Percentiles rank a stretch among this genome's conserved stretches.
Conservation (phyloP, 257 asterid genomes). For the Phtheirospermum japonicum region DNA sequence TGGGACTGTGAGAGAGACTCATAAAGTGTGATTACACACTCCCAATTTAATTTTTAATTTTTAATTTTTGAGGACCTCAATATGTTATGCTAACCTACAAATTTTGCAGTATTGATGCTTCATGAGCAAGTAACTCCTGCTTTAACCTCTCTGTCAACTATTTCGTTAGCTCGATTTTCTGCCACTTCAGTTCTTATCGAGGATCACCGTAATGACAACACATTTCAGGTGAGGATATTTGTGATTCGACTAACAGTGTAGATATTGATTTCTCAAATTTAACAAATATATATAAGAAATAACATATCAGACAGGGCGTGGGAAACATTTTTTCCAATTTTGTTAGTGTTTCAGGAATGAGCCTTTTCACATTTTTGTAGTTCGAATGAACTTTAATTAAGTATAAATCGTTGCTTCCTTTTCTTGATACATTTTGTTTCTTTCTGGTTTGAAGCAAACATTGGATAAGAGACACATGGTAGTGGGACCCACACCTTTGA, state of each 20-base stretch:
- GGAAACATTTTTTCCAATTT: too few relatives aligned
- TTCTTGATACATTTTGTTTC: constrained; percentile 25
- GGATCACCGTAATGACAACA: constrained; percentile 49
- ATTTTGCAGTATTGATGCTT: constrained; percentile 58
- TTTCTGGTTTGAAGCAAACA: constrained; percentile 44
- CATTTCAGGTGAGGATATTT: constrained; percentile 42
- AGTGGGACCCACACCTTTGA: constrained; percentile 34
- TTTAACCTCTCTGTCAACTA: constrained; percentile 39
- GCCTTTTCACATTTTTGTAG: too few relatives aligned
- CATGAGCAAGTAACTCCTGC: constrained; percentile 62
- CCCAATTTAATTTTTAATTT: not conserved
- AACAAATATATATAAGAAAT: too few relatives aligned
- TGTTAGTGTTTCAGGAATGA: too few relatives aligned
- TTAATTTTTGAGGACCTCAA: too few relatives aligned
- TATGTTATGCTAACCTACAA: constrained; percentile 25
- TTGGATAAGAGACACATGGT: constrained; percentile 41
- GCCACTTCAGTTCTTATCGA: constrained; percentile 49
- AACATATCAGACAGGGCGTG: too few relatives aligned
- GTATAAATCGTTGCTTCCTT: too few relatives aligned
- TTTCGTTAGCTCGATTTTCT: constrained; percentile 49
- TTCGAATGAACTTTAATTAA: constrained; percentile 12
- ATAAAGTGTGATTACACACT: constrained; percentile 2
- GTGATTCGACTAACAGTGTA: not conserved
- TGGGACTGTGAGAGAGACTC: not conserved
- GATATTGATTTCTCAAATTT: too few relatives aligned